Conservation (phyloP, 1,139 yeast species). For the Taphrina flavorubra region DNA sequence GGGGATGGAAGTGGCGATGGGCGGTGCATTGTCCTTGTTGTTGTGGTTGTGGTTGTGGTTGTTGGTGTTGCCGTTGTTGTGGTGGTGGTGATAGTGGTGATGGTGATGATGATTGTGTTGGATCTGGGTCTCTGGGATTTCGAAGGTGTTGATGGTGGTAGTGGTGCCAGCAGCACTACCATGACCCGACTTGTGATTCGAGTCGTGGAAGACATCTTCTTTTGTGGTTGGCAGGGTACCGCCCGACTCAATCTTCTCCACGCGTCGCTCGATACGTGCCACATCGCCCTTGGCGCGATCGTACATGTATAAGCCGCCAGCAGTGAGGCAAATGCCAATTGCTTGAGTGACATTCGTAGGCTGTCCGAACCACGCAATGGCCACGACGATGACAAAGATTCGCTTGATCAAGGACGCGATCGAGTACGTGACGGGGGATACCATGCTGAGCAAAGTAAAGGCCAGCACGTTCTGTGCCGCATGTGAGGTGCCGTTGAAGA, state of each 20-base stretch:
- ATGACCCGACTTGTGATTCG: not conserved
- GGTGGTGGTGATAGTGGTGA: not conserved
- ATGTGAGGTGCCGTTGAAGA: constrained; percentile 71
- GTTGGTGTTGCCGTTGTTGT: not conserved
- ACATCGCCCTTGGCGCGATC: constrained; percentile 46
- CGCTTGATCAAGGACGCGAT: constrained; percentile 89
- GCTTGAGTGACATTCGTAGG: constrained; percentile 62
- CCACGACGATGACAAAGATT: constrained; percentile 79
- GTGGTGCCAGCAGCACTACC: too few species aligned
- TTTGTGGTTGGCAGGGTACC: constrained; percentile 26
- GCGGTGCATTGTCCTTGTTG: not conserved
- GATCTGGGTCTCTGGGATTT: not conserved
- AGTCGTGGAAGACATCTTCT: not conserved
- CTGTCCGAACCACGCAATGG: constrained; percentile 77
- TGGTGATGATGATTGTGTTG: not conserved
- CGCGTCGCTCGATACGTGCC: constrained; percentile 37
- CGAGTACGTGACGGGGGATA: constrained; percentile 87
- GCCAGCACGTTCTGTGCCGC: constrained; percentile 85
- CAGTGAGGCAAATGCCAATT: constrained; percentile 72
- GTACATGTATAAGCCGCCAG: constrained; percentile 47
- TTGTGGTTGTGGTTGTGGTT: not conserved
- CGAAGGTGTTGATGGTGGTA: constrained; percentile 6
- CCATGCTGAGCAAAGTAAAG: constrained; percentile 82
- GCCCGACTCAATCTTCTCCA: constrained; percentile 39
- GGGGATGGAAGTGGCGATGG: not conserved